phyloP scores from a whole-genome alignment of 805 yeast species.

The Kodamaea sagamina region DNA sequence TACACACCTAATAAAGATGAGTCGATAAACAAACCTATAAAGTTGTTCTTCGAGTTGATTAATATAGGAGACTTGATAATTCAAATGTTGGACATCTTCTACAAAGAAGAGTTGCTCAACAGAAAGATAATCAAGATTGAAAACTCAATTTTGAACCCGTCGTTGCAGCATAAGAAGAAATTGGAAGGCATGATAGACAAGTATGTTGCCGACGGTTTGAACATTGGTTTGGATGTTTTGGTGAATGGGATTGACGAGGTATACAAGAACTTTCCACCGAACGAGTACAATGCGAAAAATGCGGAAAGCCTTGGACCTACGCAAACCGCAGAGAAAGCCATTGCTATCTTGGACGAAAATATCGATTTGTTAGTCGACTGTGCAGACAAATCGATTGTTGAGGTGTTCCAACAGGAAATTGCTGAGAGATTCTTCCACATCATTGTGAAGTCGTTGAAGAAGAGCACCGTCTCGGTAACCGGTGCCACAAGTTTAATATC shows the following conservation, averaged over 20 bases:
- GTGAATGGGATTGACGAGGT: slow-evolving; percentile 75
- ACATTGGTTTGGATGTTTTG: slow-evolving; percentile 86
- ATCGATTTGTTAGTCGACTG: slow-evolving; percentile 73
- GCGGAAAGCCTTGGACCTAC: slow-evolving; percentile 43
- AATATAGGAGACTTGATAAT: slow-evolving; percentile 90
- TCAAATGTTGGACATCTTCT: slow-evolving; percentile 89
- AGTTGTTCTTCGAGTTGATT: slow-evolving; percentile 84
- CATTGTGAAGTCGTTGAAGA: slow-evolving; percentile 75
- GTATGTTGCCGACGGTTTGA: slow-evolving; percentile 89
- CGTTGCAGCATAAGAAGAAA: slow-evolving; percentile 75
- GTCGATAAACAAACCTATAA: slow-evolving; percentile 74
- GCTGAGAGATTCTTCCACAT: slow-evolving; percentile 82
- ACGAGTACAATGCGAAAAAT: slow-evolving; percentile 52
- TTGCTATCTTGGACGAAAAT: slow-evolving; percentile 66
- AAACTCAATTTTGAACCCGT: slow-evolving; percentile 73
- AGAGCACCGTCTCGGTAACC: slow-evolving; percentile 64
- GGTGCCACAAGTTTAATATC: slow-evolving; percentile 84
- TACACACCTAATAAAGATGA: slow-evolving; percentile 29
- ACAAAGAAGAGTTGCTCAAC: slow-evolving; percentile 74
- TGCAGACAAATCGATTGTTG: slow-evolving; percentile 84
- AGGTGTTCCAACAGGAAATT: slow-evolving; percentile 91
- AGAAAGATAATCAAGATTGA: slow-evolving; percentile 64
- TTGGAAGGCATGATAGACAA: slow-evolving; percentile 83
- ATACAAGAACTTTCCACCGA: slow-evolving; percentile 55
- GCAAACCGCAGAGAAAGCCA: slow-evolving; percentile 62